A percentile compares a stretch with the other conserved stretches of the same genome.
These are phyloP conservation scores for Sugiyamaella boreocaroliniensis DNA, from an alignment of 805 yeast genomes.

Conservation along the genomic window DNA sequence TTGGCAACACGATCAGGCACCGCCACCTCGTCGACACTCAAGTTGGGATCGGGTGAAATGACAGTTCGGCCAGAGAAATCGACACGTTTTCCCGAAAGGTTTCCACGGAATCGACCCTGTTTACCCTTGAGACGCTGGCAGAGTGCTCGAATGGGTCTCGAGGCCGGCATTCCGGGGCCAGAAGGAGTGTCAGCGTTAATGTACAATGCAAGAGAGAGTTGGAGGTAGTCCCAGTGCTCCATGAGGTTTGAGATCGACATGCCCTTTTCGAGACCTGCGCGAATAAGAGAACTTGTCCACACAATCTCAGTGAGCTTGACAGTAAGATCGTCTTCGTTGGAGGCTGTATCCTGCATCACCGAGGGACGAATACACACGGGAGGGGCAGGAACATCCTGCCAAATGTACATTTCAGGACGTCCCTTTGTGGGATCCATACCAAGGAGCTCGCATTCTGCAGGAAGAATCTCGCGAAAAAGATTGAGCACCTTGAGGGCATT, in stretches of 20 bases:
- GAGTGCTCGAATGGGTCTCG: slow-evolving; percentile 85
- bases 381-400: slow-evolving; percentile 98
- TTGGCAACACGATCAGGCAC: slow-evolving; percentile 97
- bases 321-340: slow-evolving; percentile 95
- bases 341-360: slow-evolving; percentile 86
- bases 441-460: slow-evolving; percentile 84
- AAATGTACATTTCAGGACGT: slow-evolving; percentile 90
- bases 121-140: slow-evolving; percentile 97
- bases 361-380: slow-evolving; percentile 99
- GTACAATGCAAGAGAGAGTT: slow-evolving; percentile 92
- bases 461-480: slow-evolving; percentile 75
- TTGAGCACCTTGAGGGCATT: slow-evolving; percentile 87
- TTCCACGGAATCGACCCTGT: slow-evolving; percentile 98
- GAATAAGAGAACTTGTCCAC: slow-evolving; percentile 90
- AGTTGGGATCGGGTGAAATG: slow-evolving; percentile 96
- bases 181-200: slow-evolving; percentile 92
- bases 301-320: slow-evolving; percentile 94
- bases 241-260: slow-evolving; percentile 85
- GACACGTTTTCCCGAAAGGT: slow-evolving; percentile 95
- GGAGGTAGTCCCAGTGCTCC: slow-evolving; percentile 99
- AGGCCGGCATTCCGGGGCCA: slow-evolving; percentile 36
- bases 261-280: slow-evolving; percentile 93
- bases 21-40: slow-evolving; percentile 93
- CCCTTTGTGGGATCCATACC: slow-evolving; percentile 88
- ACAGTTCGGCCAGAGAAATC: slow-evolving; percentile 98